Conservation (phyloP, 768 basidiomycete genomes). For the Lactarius sp. region DNA sequence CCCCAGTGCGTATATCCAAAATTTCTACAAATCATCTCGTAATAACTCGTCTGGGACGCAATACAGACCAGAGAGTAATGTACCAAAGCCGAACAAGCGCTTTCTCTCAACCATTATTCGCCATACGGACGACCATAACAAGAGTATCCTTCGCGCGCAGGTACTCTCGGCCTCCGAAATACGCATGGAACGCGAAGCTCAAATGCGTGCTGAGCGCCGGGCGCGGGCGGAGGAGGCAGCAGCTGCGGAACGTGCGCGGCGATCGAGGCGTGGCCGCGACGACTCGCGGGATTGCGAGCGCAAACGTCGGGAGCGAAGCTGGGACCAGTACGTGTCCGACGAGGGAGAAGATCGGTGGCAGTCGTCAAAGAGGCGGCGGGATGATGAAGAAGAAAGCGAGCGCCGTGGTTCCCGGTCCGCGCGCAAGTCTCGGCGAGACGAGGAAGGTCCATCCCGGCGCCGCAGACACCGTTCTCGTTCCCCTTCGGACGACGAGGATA, state of each 20-base stretch:
- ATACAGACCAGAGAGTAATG: slow-evolving; percentile 59
- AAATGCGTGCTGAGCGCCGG: slow-evolving; percentile 55
- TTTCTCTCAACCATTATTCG: slow-evolving; percentile 83
- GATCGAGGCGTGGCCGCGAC: slow-evolving; percentile 37
- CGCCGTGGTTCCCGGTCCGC: slow-evolving; percentile 33
- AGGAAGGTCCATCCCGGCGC: slow-evolving; percentile 27
- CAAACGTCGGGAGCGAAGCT: slow-evolving; percentile 44
- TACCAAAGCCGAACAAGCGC: slow-evolving; percentile 77
- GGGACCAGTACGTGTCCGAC: slow-evolving; percentile 45
- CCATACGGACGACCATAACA: slow-evolving; percentile 95
- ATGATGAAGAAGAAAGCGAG: slow-evolving; percentile 35
- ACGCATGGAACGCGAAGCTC: slow-evolving; percentile 62
- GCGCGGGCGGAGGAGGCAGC: slow-evolving; percentile 73
- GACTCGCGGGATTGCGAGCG: slow-evolving; percentile 44
- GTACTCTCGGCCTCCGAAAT: slow-evolving; percentile 67
- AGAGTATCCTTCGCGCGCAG: slow-evolving; percentile 71
- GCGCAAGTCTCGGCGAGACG: slow-evolving; percentile 24
- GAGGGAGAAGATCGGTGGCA: slow-evolving; percentile 30
- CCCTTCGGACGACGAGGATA: slow-evolving; percentile 24
- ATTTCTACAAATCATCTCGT: not conserved
- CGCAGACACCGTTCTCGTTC: slow-evolving; percentile 28
- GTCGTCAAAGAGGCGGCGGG: slow-evolving; percentile 36
- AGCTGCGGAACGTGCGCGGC: slow-evolving; percentile 55
- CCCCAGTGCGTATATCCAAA: slow-evolving; percentile 40
- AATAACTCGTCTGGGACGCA: not conserved